Evolutionary conservation across 1,139 yeast species (phyloP).

Genomic region (Diutina catenulata): DNA sequence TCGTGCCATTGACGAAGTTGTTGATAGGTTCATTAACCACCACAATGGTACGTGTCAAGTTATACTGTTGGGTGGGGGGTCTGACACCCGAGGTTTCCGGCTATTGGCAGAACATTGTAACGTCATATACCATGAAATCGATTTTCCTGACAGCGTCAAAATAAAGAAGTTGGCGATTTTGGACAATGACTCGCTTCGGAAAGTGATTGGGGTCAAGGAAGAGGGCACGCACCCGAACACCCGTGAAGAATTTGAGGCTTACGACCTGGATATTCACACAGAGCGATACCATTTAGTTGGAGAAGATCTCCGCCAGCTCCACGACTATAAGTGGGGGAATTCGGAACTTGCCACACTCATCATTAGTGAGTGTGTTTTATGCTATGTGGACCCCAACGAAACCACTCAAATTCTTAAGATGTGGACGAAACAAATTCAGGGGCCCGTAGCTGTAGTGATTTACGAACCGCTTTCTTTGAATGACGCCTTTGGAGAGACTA

Average conservation of each 20-base stretch:
- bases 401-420: conserved; percentile 40
- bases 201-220: conserved; percentile 9
- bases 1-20: conserved; percentile 41
- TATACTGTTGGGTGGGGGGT: conserved; percentile 87
- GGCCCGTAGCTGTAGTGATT: conserved; percentile 30
- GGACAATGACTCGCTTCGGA: conserved; percentile 14
- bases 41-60: conserved; percentile 37
- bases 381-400: conserved; percentile 56
- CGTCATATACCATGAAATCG: conserved; percentile 58
- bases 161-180: conserved; percentile 49
- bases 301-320: conserved; percentile 37
- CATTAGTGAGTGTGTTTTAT: conserved; percentile 81
- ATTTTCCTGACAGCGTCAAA: conserved; percentile 51
- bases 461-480: conserved; percentile 79
- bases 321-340: conserved; percentile 6
- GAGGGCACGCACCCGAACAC: conserved; percentile 6
- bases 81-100: conserved; percentile 71
- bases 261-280: conserved; percentile 28
- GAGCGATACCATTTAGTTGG: conserved; percentile 42
- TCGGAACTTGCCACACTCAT: conserved; percentile 49
- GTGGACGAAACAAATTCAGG: no score
- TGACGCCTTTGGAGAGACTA: conserved; percentile 72
- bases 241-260: conserved; percentile 14
- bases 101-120: conserved; percentile 20
- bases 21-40: conserved; percentile 35